Evolutionary conservation across 306 rosid species (phyloP), one percentile per base, ranked within the genome.

Genomic region (Lupinus albus): DNA sequence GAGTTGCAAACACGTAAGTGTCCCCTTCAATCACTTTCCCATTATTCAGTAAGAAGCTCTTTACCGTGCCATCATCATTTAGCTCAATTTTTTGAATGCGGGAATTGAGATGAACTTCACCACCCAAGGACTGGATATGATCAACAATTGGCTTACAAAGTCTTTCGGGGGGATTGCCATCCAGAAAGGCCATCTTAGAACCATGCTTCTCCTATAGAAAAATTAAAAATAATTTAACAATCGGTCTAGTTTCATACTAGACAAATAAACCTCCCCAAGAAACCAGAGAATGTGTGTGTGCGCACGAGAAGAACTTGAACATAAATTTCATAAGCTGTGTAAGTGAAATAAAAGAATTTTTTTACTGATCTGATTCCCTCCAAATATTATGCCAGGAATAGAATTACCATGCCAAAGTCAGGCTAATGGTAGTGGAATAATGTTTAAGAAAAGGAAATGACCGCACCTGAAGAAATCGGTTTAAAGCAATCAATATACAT

Each of bases 161-260:
- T 83, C 98, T 89, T 84, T 93, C 98, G 0, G 98, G 98, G 36
- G 98, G 98, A 38, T 79, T 88, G 20, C 98, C 98, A 76, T 93
- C 98, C 81, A 93, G 84, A 82, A 93, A 93, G 35, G 98, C 98
- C 95, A 93, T 89, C 82, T 93, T 93, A 64, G 98, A 93, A 69
- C 98, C 98, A 69, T 93, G 95, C 79, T 93, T 93, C 83, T 93
- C 98, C 98, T 93, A 55, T 68, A 62, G 63, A 72, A 69, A 73
- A 35, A 39, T 64, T 76, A 47, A 45, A 67, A 20, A 20, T 13
- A 65, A 55, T 56, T 16, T 4, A 52, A 58, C 9, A 45, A 62
- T 72, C 57, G 72, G 69, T 64, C 35, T 61, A 46, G 12, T 18
- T 50, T 61, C 49, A 42, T 42, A 42, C 25, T 41, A 61, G 38